These are phyloP conservation scores for Boletus tomentosulus DNA, from an alignment of 768 basidiomycete species.

Conservation along the genomic window DNA sequence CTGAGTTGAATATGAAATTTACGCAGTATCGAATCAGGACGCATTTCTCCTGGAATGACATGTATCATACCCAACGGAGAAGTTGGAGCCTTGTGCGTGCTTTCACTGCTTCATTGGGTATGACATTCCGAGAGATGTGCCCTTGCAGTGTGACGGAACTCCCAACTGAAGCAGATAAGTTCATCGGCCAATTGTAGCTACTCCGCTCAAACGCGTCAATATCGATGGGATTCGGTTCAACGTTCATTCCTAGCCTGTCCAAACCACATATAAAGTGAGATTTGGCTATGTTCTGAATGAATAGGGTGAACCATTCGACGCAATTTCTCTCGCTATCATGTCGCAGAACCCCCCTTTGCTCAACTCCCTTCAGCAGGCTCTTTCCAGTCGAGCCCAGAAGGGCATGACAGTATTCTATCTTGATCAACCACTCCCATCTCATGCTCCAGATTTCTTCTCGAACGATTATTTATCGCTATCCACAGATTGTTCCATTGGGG, in stretches of 20 bases:
- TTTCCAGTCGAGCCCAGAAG: slow-evolving; percentile 1
- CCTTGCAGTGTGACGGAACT: neutral
- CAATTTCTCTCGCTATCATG: neutral
- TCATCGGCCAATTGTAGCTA: neutral
- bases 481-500: slow-evolving; percentile 28
- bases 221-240: too few species aligned
- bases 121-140: too few species aligned
- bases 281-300: neutral
- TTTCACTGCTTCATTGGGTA: too few species aligned
- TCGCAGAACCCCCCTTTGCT: slow-evolving; percentile 6
- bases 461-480: slow-evolving; percentile 52
- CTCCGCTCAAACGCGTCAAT: neutral
- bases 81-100: too few species aligned
- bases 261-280: neutral
- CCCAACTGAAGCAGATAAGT: neutral
- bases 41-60: too few species aligned
- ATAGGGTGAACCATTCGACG: neutral
- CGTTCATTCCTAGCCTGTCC: neutral
- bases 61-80: too few species aligned
- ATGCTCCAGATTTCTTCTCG: slow-evolving; percentile 38
- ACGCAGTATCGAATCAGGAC: neutral
- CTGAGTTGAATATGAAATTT: neutral
- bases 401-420: slow-evolving; percentile 12
- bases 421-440: slow-evolving; percentile 16
- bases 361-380: slow-evolving; percentile 13